These are phyloP conservation scores for Thielaviopsis euricoi DNA, from an alignment of 2,329 filamentous ascomycete genomes.

Conservation along the genomic window DNA sequence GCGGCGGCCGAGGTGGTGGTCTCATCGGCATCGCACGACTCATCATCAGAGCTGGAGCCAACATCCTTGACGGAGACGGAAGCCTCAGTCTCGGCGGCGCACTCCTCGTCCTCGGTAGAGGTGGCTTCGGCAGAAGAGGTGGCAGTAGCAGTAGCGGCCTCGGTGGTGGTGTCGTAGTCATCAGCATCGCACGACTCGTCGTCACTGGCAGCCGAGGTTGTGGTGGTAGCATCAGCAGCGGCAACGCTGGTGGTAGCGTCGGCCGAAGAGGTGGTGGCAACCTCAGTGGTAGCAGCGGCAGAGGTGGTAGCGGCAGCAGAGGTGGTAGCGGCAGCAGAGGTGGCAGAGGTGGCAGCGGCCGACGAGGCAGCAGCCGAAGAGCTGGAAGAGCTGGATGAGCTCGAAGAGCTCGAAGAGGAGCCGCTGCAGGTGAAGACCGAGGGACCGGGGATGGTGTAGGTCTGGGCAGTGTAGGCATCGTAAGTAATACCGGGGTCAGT, in stretches of 20 bases:
- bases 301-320: background rate
- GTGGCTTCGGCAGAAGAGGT: background rate
- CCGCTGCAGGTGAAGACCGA: conserved; percentile 18
- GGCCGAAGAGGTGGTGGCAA: background rate
- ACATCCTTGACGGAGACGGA: background rate
- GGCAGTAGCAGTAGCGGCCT: background rate
- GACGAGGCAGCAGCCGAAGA: background rate
- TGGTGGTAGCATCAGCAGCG: background rate
- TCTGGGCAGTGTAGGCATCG: conserved; percentile 17
- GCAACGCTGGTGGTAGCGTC: background rate
- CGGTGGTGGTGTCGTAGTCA: too few species aligned
- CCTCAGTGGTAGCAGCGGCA: background rate
- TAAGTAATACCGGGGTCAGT: conserved; percentile 17
- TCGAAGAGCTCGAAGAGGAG: background rate
- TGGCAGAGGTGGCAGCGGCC: background rate
- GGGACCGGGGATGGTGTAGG: conserved; percentile 17
- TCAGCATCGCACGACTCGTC: background rate
- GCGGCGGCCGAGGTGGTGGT: background rate
- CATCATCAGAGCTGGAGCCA: background rate
- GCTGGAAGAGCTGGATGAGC: background rate
- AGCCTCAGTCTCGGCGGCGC: background rate
- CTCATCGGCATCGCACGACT: background rate
- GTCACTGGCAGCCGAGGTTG: background rate
- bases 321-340: background rate
- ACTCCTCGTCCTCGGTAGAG: conserved; percentile 1